Evolutionary conservation across 164 flowering plant species (phyloP).

Genomic region (Magnolia sinica): DNA sequence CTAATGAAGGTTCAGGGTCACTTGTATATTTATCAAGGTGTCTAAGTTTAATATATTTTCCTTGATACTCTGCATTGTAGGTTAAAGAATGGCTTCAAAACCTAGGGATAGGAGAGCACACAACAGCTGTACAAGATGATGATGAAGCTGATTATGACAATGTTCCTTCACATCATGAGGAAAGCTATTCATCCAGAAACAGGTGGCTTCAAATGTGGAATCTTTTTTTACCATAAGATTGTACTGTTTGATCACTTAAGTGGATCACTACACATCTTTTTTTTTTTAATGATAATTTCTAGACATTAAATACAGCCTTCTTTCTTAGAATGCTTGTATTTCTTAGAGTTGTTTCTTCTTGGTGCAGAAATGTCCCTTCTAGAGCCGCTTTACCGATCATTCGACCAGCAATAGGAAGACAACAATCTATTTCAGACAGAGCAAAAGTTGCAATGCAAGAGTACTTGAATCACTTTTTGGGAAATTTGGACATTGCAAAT

Average conservation of each 20-base stretch:
- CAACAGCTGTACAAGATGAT: slow-evolving; percentile 71
- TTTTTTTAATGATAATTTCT: slow-evolving; percentile 24
- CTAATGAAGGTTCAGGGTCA: not conserved
- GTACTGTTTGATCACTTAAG: not conserved
- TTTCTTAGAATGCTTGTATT: not conserved
- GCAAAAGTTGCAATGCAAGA: slow-evolving; percentile 95
- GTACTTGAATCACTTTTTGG: slow-evolving; percentile 84
- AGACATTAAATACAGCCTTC: slow-evolving; percentile 10
- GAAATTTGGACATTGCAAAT: slow-evolving; percentile 88
- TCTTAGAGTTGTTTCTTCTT: slow-evolving; percentile 11
- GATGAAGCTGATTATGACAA: slow-evolving; percentile 82
- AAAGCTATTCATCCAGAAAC: slow-evolving; percentile 51
- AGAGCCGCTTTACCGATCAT: slow-evolving; percentile 94
- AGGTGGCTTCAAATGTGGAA: slow-evolving; percentile 39
- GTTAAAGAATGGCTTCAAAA: slow-evolving; percentile 99
- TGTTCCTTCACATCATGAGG: slow-evolving; percentile 64
- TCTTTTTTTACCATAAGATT: not conserved
- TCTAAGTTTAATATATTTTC: not conserved
- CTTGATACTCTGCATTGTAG: slow-evolving; percentile 39
- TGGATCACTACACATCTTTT: slow-evolving; percentile 9
- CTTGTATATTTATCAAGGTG: not conserved
- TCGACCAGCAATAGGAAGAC: slow-evolving; percentile 89
- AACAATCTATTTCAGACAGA: slow-evolving; percentile 80
- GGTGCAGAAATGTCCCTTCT: slow-evolving; percentile 95
- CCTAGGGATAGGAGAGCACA: slow-evolving; percentile 88